Percentiles rank a stretch among this genome's conserved stretches.
Evolutionary conservation across 106 monocot genomes (phyloP).

Genomic region (Ottelia alismoides): DNA sequence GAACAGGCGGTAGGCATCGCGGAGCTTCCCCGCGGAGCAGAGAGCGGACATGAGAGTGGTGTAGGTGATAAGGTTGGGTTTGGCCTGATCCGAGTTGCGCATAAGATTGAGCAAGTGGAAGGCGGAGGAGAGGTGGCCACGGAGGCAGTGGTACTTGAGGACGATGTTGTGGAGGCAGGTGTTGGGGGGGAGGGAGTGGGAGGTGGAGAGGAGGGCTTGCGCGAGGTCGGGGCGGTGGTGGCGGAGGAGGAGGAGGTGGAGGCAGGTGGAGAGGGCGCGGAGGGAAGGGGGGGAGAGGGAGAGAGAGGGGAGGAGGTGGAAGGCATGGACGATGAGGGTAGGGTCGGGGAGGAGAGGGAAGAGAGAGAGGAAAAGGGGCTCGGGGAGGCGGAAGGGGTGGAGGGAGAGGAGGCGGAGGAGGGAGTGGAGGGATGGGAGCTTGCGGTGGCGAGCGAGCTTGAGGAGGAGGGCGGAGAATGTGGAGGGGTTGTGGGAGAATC

Average conservation of each 20-base stretch:
- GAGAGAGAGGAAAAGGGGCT: conserved; percentile 48
- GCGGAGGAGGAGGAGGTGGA: conserved; percentile 43
- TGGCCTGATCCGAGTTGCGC: conserved; percentile 6
- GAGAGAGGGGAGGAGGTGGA: conserved; percentile 48
- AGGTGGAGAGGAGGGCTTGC: conserved; percentile 22
- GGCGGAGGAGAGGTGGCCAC: conserved; percentile 28
- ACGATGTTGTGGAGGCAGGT: conserved; percentile 65
- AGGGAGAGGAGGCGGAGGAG: conserved; percentile 37
- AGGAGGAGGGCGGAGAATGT: conserved; percentile 72
- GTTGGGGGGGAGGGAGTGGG: conserved; percentile 25
- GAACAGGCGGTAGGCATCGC: conserved; percentile 74
- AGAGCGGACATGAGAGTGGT: conserved; percentile 64
- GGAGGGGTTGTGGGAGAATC: conserved; percentile 66
- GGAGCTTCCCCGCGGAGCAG: conserved; percentile 35
- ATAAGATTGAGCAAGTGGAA: conserved; percentile 40
- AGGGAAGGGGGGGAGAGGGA: conserved; percentile 45
- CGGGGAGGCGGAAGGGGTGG: conserved; percentile 61
- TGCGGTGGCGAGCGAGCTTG: conserved; percentile 42
- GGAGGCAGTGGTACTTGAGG: conserved; percentile 44
- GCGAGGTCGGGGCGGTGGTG: conserved; percentile 39
- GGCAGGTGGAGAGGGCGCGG: conserved; percentile 51
- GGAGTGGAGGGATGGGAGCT: conserved; percentile 32
- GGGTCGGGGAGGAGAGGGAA: conserved; percentile 15
- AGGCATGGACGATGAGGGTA: conserved; percentile 2
- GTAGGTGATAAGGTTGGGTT: conserved; percentile 71